A percentile compares a stretch with the other conserved stretches of the same genome.
Conservation (phyloP, 2,329 filamentous ascomycete species). For the Mycocentrospora acerina region DNA sequence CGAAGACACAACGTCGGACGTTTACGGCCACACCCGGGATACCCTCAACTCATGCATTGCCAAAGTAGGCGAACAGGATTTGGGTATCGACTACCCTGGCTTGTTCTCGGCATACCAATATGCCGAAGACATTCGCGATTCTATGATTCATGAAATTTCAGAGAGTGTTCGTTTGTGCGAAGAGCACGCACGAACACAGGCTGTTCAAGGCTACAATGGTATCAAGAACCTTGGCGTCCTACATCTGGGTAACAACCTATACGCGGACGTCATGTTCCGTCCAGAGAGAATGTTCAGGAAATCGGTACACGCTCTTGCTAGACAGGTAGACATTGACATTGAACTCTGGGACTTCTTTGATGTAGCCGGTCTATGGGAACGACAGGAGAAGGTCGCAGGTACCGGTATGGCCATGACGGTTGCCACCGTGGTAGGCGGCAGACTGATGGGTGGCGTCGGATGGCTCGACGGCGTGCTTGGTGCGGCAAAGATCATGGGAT, state of each 20-base stretch:
- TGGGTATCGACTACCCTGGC: constrained; percentile 84
- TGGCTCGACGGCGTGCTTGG: constrained; percentile 89
- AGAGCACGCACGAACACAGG: constrained; percentile 76
- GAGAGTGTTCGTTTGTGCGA: constrained; percentile 78
- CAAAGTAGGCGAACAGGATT: constrained; percentile 72
- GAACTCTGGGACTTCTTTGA: constrained; percentile 96
- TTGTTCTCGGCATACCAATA: constrained; percentile 84
- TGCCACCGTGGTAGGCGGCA: constrained; percentile 78
- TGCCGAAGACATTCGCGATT: constrained; percentile 87
- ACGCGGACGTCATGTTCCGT: constrained; percentile 78
- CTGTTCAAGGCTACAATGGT: constrained; percentile 76
- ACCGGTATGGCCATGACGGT: constrained; percentile 94
- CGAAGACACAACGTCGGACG: constrained; percentile 79
- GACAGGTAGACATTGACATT: constrained; percentile 83
- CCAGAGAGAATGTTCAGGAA: constrained; percentile 93
- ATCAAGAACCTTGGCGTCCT: constrained; percentile 87
- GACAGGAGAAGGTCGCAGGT: constrained; percentile 91
- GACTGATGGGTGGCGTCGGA: constrained; percentile 77
- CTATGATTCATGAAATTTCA: constrained; percentile 87
- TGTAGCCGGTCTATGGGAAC: constrained; percentile 75
- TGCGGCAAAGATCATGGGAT: constrained; percentile 76
- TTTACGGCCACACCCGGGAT: constrained; percentile 80
- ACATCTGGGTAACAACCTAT: constrained; percentile 84
- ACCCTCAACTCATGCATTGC: constrained; percentile 75
- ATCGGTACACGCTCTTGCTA: constrained; percentile 75